phyloP scores from a whole-genome alignment of 2,329 filamentous ascomycete species.

The Malbranchea zuffiana region DNA sequence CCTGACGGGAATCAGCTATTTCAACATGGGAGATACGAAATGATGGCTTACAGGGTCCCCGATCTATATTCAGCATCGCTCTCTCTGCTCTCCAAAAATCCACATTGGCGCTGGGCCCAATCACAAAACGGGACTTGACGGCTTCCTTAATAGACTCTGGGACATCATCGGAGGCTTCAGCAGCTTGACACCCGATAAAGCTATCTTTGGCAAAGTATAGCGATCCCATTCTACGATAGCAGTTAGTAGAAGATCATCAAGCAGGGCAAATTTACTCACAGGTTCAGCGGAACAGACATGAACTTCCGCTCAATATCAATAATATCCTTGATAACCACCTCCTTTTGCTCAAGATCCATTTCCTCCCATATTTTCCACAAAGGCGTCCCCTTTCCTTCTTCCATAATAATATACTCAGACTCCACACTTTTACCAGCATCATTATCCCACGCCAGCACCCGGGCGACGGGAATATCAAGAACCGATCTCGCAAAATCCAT shows the following conservation, averaged over 20 bases:
- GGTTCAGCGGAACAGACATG: slow-evolving; percentile 11
- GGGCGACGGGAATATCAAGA: slow-evolving; percentile 14
- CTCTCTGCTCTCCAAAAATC: slow-evolving; percentile 28
- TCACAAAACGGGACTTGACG: slow-evolving; percentile 13
- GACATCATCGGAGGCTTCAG: slow-evolving; percentile 1
- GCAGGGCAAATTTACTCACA: slow-evolving; percentile 2
- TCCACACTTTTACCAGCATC: slow-evolving; percentile 19
- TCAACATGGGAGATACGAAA: slow-evolving; percentile 7
- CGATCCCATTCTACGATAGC: slow-evolving; percentile 7
- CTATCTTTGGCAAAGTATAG: slow-evolving; percentile 10
- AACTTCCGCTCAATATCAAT: slow-evolving; percentile 14
- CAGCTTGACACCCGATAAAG: slow-evolving; percentile 9
- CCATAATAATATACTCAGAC: slow-evolving; percentile 21
- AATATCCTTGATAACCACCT: slow-evolving; percentile 19
- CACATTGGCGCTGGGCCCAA: slow-evolving; percentile 3
- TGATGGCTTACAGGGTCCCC: slow-evolving; percentile 32
- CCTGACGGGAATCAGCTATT: slow-evolving; percentile 20
- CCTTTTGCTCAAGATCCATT: slow-evolving; percentile 19
- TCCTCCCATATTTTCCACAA: slow-evolving; percentile 23
- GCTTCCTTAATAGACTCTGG: slow-evolving; percentile 5
- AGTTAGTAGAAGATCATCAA: neutral
- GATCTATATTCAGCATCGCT: slow-evolving; percentile 25
- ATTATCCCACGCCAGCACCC: slow-evolving; percentile 11
- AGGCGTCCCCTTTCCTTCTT: slow-evolving; percentile 23
- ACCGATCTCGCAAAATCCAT: slow-evolving; percentile 16